These are phyloP conservation scores for Vachellia collinsii DNA, from an alignment of 306 rosid species.

Conservation along the genomic window DNA sequence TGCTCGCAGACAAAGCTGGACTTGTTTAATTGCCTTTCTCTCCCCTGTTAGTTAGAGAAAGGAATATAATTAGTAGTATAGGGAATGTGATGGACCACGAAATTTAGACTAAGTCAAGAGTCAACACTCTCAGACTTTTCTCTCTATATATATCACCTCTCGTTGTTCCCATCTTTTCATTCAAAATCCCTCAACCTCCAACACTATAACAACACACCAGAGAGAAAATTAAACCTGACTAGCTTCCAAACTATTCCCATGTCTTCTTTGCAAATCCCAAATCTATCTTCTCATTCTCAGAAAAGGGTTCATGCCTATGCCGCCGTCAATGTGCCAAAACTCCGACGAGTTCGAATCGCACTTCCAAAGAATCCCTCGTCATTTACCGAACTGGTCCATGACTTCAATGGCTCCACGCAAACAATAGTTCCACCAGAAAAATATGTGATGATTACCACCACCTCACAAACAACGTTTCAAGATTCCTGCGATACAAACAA, in stretches of 20 bases:
- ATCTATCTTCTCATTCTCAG: neutral
- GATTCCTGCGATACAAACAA: neutral
- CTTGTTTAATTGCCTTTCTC: too few species aligned
- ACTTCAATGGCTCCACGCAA: neutral
- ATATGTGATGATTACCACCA: neutral
- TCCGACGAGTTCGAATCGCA: neutral
- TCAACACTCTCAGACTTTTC: too few species aligned
- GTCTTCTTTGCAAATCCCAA: slow-evolving; percentile 38
- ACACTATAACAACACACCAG: neutral
- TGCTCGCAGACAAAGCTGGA: too few species aligned
- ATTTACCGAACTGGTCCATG: neutral
- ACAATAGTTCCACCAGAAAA: neutral
- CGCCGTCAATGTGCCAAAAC: neutral
- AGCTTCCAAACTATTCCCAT: slow-evolving; percentile 17
- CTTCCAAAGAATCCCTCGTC: neutral
- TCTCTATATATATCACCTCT: neutral
- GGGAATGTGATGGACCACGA: too few species aligned
- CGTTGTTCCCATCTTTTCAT: neutral
- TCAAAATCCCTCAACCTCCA: neutral
- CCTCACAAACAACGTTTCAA: neutral
- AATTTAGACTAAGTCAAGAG: too few species aligned
- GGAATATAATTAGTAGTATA: too few species aligned
- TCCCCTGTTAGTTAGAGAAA: too few species aligned
- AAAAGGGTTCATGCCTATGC: neutral
- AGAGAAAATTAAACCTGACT: neutral